phyloP scores from a whole-genome alignment of 352 stramenopile genomes.

The Globisporangium irregulare region DNA sequence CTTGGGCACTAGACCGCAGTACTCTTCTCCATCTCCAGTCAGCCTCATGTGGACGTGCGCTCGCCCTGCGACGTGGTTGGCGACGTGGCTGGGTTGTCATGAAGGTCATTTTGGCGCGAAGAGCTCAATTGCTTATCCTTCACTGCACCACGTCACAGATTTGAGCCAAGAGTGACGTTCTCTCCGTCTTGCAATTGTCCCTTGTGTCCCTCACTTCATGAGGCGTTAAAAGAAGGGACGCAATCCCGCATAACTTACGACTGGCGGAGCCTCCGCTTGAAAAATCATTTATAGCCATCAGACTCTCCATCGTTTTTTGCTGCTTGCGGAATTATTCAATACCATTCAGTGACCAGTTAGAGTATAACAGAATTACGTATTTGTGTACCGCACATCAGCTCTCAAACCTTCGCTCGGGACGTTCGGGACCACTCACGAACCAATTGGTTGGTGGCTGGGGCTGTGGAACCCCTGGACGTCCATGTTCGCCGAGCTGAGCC shows the following conservation, averaged over 20 bases:
- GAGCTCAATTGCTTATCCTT: background rate
- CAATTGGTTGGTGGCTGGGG: slow-evolving; percentile 13
- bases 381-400: background rate
- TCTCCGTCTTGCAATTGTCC: background rate
- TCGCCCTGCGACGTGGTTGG: too few relatives aligned
- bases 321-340: background rate
- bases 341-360: background rate
- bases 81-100: background rate
- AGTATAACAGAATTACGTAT: background rate
- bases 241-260: background rate
- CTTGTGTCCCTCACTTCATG: background rate
- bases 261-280: background rate
- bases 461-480: background rate
- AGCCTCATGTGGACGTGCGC: too few relatives aligned
- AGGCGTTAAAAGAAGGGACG: background rate
- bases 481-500: background rate
- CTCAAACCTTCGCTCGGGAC: background rate
- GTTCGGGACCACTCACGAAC: slow-evolving; percentile 2
- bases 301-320: background rate
- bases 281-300: background rate
- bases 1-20: too few relatives aligned
- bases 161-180: slow-evolving; percentile 1
- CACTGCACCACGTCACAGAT: slow-evolving; percentile 9
- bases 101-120: background rate
- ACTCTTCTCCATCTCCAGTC: too few relatives aligned